These are phyloP conservation scores for Alternaria sp. DNA, from an alignment of 2,329 filamentous ascomycete species.

Conservation along the genomic window DNA sequence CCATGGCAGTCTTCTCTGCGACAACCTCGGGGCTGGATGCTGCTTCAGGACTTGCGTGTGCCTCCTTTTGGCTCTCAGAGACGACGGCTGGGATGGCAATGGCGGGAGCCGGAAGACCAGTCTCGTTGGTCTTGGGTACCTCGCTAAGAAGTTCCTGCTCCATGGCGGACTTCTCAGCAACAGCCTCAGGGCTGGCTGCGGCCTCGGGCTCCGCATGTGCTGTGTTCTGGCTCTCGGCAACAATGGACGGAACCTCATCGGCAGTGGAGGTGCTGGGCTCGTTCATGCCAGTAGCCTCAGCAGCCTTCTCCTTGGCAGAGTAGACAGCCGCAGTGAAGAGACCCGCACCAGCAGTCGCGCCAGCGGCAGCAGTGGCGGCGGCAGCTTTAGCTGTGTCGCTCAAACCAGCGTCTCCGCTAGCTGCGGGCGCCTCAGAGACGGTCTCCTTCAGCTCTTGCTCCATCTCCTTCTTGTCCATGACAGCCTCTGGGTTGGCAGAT, in stretches of 20 bases:
- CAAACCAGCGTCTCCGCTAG: constrained; percentile 35
- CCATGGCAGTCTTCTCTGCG: constrained; percentile 72
- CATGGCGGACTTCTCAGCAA: constrained; percentile 72
- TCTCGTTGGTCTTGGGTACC: constrained; percentile 49
- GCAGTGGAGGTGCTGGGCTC: constrained; percentile 44
- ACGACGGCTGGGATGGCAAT: constrained; percentile 63
- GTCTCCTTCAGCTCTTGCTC: constrained; percentile 74
- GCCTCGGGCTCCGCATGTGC: constrained; percentile 70
- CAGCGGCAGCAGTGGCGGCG: constrained; percentile 41
- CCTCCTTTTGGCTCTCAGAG: constrained; percentile 73
- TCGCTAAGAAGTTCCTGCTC: constrained; percentile 69
- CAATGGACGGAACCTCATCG: constrained; percentile 61
- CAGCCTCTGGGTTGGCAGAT: constrained; percentile 68
- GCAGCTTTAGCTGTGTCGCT: constrained; percentile 20
- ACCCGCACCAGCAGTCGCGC: constrained; percentile 52
- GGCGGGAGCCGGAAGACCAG: constrained; percentile 42
- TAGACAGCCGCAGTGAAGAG: constrained; percentile 42
- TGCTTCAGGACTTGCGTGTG: constrained; percentile 68
- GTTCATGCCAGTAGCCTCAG: constrained; percentile 49
- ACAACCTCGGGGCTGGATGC: constrained; percentile 70
- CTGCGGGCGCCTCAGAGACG: constrained; percentile 59
- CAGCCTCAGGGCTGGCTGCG: constrained; percentile 67
- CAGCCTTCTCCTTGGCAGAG: constrained; percentile 44
- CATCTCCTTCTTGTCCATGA: constrained; percentile 73
- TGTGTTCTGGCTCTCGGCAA: constrained; percentile 73